These are phyloP conservation scores for Exsudoporus frostii DNA, from an alignment of 768 basidiomycete genomes.

Conservation along the genomic window DNA sequence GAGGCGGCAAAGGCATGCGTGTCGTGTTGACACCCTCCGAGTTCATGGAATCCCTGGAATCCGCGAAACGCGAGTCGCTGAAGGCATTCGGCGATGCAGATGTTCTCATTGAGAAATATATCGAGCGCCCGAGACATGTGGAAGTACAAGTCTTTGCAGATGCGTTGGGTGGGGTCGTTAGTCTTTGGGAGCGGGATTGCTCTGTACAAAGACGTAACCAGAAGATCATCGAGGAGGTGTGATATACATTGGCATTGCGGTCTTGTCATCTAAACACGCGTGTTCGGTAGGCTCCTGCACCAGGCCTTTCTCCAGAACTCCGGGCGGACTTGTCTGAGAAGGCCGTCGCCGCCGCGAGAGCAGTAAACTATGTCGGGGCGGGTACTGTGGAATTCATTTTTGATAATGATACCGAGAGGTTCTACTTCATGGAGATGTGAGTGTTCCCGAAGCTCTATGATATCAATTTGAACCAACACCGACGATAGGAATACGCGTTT, in stretches of 20 bases:
- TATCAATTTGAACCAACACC: not conserved
- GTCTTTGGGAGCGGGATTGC: conserved; percentile 94
- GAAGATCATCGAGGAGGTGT: conserved; percentile 90
- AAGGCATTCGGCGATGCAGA: conserved; percentile 87
- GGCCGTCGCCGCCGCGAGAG: conserved; percentile 89
- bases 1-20: conserved; percentile 96
- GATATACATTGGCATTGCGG: not conserved
- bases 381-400: conserved; percentile 98
- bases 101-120: conserved; percentile 87
- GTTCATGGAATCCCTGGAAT: conserved; percentile 76
- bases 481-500: conserved; percentile 70
- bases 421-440: conserved; percentile 96
- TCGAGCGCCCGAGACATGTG: conserved; percentile 82
- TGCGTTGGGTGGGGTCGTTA: conserved; percentile 72
- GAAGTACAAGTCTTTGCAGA: conserved; percentile 97
- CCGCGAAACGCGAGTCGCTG: conserved; percentile 84
- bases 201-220: conserved; percentile 91
- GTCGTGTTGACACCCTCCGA: conserved; percentile 63
- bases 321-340: conserved; percentile 80
- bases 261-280: not conserved
- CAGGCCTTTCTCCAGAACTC: conserved; percentile 75
- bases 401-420: conserved; percentile 81
- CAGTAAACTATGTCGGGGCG: conserved; percentile 88
- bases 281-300: conserved; percentile 73
- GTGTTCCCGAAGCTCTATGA: conserved; percentile 18